Evolutionary conservation across 495 filamentous ascomycete species (phyloP), one percentile per base, ranked within the genome.

Genomic region (Aspergillus sparsus): DNA sequence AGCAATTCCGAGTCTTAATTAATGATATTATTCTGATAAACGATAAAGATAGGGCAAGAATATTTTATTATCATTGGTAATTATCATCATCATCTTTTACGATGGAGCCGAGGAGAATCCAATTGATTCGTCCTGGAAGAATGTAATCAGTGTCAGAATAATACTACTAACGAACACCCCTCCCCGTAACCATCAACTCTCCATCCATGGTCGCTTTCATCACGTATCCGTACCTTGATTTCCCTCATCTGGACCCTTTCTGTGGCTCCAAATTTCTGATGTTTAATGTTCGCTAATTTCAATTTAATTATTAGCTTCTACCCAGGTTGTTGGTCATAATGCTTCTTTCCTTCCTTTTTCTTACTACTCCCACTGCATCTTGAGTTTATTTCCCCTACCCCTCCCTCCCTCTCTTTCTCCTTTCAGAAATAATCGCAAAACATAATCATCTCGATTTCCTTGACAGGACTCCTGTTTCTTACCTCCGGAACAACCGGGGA

Each of bases 131-230:
- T 27, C 21, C 21, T 27, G 21, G 21, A 27, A 27, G 21, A 27
- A 27, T 27, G 21, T 27, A 27, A 27, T 27, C 21, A 27, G 21
- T 27, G 21, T 27, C 21, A 27, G 21, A 27, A 27, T 27, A 27
- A 27, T 27, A 27, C 21, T 27, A 3, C 21, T 27, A 27, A 27
- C 21, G 21, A 27, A 27, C 21, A 27, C 21, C 21, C 21, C 21
- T 50, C 27, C 53, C 53, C 53, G 18, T 41, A 47, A 7, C 55
- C 21, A 35, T 31, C 46, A 15, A 37, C 11, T 55, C 55, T 32
- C 46, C 47, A 53, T 47, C 57, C 57, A 44, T 39, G 15, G 34
- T 57, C 44, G 57, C 49, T 37, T 44, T 60, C 49, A 53, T 45
- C 58, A 53, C 58, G 50, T 35, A 49, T 54, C 33, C 58, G 42